Evolutionary conservation across 2,329 filamentous ascomycete species (phyloP), one percentile per base, ranked within the genome.

Genomic region (Ceratocystiopsis brevicomis): DNA sequence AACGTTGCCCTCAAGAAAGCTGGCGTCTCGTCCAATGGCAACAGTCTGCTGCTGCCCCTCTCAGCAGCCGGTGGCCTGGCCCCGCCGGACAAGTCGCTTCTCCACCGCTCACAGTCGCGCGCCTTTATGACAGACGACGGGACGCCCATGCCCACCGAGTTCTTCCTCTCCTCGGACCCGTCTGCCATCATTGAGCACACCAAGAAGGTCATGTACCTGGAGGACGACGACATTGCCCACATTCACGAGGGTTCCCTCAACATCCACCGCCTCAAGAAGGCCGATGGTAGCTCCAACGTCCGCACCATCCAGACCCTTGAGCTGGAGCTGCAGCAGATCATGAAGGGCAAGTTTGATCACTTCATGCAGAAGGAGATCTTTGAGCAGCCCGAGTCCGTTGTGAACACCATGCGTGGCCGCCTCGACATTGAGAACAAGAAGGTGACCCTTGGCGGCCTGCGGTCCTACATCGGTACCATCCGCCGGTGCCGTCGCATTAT

Each of bases 301-400:
- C 87, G 90, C 61, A 85, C 83, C 55, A 98, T 98, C 61, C 90
- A 98, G 73, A 98, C 90, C 44, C 76, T 98, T 45, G 90, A 98
- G 71, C 82, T 98, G 41, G 86, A 98, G 71, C 80, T 98, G 51
- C 90, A 98, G 70, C 87, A 98, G 71, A 98, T 98, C 66, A 98
- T 98, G 90, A 98, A 98, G 80, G 90, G 90, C 64, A 92, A 90
- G 61, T 98, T 96, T 65, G 90, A 98, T 63, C 90, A 98, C 69
- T 98, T 95, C 73, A 98, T 98, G 90, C 90, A 98, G 64, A 98
- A 98, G 77, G 90, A 98, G 64, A 98, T 98, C 58, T 98, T 98
- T 63, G 90, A 98, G 73, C 90, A 98, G 71, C 90, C 90, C 58
- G 90, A 98, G 67, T 98, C 90, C 14, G 85, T 98, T 48, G 79